Evolutionary conservation across 176 grass and related monocot species (phyloP).

Genomic region (Musa troglodytarum): DNA sequence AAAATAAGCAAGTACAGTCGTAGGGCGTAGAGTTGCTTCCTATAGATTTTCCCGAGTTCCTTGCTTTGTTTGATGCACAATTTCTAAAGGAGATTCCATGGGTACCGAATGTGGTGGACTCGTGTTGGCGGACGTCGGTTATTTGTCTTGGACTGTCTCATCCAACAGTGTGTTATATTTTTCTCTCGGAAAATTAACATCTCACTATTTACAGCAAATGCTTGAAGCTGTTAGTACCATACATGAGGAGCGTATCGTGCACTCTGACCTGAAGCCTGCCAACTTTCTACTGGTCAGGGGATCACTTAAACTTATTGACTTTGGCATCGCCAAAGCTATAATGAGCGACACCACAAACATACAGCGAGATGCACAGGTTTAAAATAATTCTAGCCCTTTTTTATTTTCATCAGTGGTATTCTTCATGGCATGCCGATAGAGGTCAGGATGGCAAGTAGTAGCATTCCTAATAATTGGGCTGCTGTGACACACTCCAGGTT

Average conservation of each 20-base stretch:
- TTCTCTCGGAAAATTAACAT: background rate
- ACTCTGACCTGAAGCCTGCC: constrained; percentile 90
- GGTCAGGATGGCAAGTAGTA: background rate
- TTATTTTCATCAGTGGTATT: background rate
- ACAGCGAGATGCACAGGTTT: constrained; percentile 89
- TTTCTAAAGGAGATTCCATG: no score
- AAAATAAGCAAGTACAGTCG: no score
- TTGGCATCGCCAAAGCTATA: constrained; percentile 83
- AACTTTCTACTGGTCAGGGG: constrained; percentile 85
- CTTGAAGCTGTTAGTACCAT: constrained; percentile 94
- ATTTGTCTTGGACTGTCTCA: background rate
- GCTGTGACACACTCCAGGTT: constrained; percentile 61
- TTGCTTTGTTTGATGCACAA: no score
- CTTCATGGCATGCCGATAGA: no score
- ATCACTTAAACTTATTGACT: constrained; percentile 76
- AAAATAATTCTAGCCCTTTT: background rate
- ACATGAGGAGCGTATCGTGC: constrained; percentile 80
- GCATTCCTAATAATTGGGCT: background rate
- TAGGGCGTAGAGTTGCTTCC: no score
- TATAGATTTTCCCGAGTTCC: no score
- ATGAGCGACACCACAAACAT: constrained; percentile 72
- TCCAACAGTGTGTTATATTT: background rate
- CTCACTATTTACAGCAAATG: constrained; percentile 76
- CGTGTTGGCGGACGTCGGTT: no score
- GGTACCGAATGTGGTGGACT: no score